These are phyloP conservation scores for Ganoderma lingzhi DNA, from an alignment of 1,284 basidiomycete genomes.

Conservation along the genomic window DNA sequence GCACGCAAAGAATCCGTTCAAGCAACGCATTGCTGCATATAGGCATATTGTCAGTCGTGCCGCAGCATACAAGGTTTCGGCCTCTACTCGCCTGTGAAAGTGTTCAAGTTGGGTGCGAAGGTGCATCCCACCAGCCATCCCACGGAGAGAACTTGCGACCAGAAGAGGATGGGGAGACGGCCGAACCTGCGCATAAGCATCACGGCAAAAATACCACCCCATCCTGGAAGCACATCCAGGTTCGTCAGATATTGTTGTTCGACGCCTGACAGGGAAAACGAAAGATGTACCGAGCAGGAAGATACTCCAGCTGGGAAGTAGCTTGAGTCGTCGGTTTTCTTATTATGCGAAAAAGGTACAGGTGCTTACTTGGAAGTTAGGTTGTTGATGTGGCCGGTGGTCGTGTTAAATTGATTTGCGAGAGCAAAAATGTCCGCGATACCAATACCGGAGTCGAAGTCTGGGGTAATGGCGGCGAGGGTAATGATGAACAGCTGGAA, in stretches of 20 bases:
- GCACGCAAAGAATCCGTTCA: slow-evolving; percentile 76
- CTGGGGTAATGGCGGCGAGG: slow-evolving; percentile 71
- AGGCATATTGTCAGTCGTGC: not conserved
- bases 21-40: slow-evolving; percentile 67
- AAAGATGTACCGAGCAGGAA: slow-evolving; percentile 59
- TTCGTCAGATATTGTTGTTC: not conserved
- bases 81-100: slow-evolving; percentile 53
- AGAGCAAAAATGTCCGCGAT: slow-evolving; percentile 69
- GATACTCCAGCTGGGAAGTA: slow-evolving; percentile 64
- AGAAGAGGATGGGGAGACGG: slow-evolving; percentile 68
- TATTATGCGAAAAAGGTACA: not conserved
- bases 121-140: slow-evolving; percentile 61
- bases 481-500: slow-evolving; percentile 67
- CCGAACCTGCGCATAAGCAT: slow-evolving; percentile 67
- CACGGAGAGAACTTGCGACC: slow-evolving; percentile 64
- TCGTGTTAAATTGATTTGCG: slow-evolving; percentile 65
- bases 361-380: slow-evolving; percentile 51
- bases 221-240: slow-evolving; percentile 46
- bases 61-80: not conserved
- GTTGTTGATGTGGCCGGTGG: slow-evolving; percentile 66
- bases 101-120: slow-evolving; percentile 59
- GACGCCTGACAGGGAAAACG: not conserved
- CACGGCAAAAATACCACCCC: slow-evolving; percentile 68
- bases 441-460: slow-evolving; percentile 74
- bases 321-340: slow-evolving; percentile 8